Base-by-base conservation (phyloP, 2,329 filamentous ascomycete genomes). In the Diaporthe sp. region DNA sequence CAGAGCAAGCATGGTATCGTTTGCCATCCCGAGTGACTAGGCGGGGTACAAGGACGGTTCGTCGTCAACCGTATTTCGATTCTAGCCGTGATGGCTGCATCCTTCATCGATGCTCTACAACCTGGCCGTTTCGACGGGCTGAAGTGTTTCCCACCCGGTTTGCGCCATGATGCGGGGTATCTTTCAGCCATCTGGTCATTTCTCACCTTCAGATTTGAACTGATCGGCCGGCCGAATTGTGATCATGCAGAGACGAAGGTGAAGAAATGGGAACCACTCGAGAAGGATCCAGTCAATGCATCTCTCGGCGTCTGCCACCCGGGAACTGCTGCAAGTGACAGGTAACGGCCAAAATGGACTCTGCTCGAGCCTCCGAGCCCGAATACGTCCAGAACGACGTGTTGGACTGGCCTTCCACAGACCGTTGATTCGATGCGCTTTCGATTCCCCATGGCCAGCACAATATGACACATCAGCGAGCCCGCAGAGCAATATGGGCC, bases 151-250 rank as follows among this genome's bases (percentile, higher is more conserved):
- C 12, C 15, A 13, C 28, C 28, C 31, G n/a, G 4, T 34, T 8
- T 68, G 65, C 65, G 42, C 15, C 65, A 5, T 28, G 34, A 42
- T 39, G 34, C 65, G 34, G 49, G 65, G 65, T 55, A 55, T 22
- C 8, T 55, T 28, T 7, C n/a, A 49, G 22, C 13, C 62, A 28
- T 39, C 46, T 22, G 46, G 34, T 53, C 9, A 13, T 34, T 34
- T 19, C 17, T n/a, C 13, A 6, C 2, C 10, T 25, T 10, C 17
- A 39, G 28, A n/a, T 9, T 8, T 25, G 62, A 17, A 19, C 13
- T 10, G 22, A 37, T 28, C 44, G n/a, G 7, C 62, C 10, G 8
- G 57, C 12, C 15, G 51, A 7, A 25, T 12, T 22, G 58, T 28
- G 22, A 28, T 39, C 49, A 42, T 42, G 31, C 49, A 42, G 15